Evolutionary conservation across 768 basidiomycete species (phyloP).

Genomic region (Calocybe indica): DNA sequence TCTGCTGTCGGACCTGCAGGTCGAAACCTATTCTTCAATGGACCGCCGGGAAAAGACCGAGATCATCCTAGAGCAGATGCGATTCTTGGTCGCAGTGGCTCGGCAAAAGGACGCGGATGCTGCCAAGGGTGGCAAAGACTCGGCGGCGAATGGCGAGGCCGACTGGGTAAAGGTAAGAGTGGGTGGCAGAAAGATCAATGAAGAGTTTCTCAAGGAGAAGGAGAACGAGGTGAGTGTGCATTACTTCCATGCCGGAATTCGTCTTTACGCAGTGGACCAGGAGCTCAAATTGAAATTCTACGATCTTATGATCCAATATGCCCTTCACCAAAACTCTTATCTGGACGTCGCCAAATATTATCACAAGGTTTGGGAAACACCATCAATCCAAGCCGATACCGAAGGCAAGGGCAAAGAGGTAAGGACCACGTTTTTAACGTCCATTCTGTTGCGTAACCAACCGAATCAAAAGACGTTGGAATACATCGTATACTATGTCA

Average conservation of each 20-base stretch:
- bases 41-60: constrained; percentile 97
- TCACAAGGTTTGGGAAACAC: constrained; percentile 96
- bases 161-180: constrained; percentile 95
- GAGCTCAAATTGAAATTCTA: constrained; percentile 96
- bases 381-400: constrained; percentile 83
- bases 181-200: constrained; percentile 90
- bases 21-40: constrained; percentile 99
- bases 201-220: constrained; percentile 84
- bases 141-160: constrained; percentile 65
- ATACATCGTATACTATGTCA: constrained; percentile 91
- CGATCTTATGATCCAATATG: constrained; percentile 94
- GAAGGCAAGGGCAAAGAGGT: constrained; percentile 64
- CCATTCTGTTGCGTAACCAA: constrained; percentile 6
- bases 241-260: background rate
- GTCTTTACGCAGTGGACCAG: constrained; percentile 32
- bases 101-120: constrained; percentile 67
- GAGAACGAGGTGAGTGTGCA: constrained; percentile 68
- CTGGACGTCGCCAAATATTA: constrained; percentile 94
- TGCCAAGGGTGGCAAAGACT: constrained; percentile 57
- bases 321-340: constrained; percentile 77
- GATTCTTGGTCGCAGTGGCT: constrained; percentile 75
- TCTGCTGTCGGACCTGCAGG: constrained; percentile 89
- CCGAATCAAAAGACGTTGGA: constrained; percentile 65
- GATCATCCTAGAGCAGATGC: constrained; percentile 97
- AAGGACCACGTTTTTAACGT: constrained; percentile 17